Conservation (phyloP, 805 yeast genomes). For the Pichia californica region DNA sequence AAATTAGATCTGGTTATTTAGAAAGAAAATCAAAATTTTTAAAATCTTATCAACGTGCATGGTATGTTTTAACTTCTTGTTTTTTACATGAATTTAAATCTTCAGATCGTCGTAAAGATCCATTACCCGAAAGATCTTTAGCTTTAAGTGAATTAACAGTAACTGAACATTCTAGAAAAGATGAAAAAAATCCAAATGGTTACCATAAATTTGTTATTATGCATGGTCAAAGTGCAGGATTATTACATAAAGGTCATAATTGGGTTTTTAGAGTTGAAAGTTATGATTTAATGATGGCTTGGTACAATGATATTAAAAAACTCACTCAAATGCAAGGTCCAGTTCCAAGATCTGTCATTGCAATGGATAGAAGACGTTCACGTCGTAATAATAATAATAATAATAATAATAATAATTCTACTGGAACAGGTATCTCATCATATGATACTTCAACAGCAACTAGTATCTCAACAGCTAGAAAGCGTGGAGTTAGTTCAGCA, state of each 20-base stretch:
- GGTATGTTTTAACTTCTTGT: conserved; percentile 85
- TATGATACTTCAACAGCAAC: conserved; percentile 28
- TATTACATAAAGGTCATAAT: conserved; percentile 76
- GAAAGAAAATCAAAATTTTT: conserved; percentile 89
- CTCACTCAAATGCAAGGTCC: conserved; percentile 62
- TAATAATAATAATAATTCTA: too few species aligned
- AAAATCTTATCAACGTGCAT: conserved; percentile 85
- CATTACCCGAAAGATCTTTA: conserved; percentile 76
- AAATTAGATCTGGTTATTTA: conserved; percentile 69
- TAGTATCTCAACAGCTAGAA: conserved; percentile 15
- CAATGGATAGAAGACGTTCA: conserved; percentile 28
- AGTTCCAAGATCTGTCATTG: conserved; percentile 46
- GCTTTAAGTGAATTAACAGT: conserved; percentile 74
- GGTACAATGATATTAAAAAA: conserved; percentile 75
- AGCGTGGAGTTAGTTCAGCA: conserved; percentile 10
- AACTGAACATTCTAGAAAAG: conserved; percentile 74
- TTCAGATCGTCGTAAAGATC: conserved; percentile 73
- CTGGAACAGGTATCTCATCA: not conserved
- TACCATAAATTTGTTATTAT: conserved; percentile 72
- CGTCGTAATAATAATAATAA: conserved; percentile 5
- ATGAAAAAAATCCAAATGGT: conserved; percentile 46
- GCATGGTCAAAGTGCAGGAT: conserved; percentile 66
- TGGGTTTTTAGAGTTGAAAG: conserved; percentile 94
- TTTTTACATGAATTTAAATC: conserved; percentile 88
- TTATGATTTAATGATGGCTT: conserved; percentile 68